phyloP scores from a whole-genome alignment of 1,284 basidiomycete species.

The Boletus austroedulis region DNA sequence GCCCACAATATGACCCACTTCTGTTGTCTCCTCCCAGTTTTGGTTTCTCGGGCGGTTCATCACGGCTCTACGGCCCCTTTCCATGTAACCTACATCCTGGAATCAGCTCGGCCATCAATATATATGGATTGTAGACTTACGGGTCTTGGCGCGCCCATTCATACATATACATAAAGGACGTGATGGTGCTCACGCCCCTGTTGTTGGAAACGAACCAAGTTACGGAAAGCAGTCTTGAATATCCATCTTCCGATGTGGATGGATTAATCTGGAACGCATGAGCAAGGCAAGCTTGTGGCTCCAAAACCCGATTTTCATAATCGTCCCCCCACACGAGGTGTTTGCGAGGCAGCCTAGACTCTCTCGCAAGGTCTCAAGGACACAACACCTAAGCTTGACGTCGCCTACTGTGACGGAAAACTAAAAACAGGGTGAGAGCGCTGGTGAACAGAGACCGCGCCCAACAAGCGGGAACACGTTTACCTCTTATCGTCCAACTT shows the following conservation, averaged over 20 bases:
- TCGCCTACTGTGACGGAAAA: not conserved
- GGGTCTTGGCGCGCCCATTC: not conserved
- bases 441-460: not conserved
- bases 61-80: not conserved
- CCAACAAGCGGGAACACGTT: not conserved
- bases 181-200: not conserved
- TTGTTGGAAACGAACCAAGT: not conserved
- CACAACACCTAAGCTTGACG: not conserved
- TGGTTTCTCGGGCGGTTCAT: not conserved
- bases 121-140: conserved; percentile 1
- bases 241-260: not conserved
- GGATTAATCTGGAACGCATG: conserved; percentile 7
- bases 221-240: not conserved
- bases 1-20: conserved; percentile 8
- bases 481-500: not conserved
- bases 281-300: not conserved
- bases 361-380: not conserved
- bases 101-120: not conserved
- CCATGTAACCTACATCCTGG: not conserved
- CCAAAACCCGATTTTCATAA: conserved; percentile 1
- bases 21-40: not conserved
- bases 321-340: conserved; percentile 17
- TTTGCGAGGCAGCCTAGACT: conserved; percentile 20
- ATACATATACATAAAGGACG: conserved; percentile 2
- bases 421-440: not conserved